These are phyloP conservation scores for Boechera divaricarpa DNA, from an alignment of 345 rosid species.

Conservation along the genomic window DNA sequence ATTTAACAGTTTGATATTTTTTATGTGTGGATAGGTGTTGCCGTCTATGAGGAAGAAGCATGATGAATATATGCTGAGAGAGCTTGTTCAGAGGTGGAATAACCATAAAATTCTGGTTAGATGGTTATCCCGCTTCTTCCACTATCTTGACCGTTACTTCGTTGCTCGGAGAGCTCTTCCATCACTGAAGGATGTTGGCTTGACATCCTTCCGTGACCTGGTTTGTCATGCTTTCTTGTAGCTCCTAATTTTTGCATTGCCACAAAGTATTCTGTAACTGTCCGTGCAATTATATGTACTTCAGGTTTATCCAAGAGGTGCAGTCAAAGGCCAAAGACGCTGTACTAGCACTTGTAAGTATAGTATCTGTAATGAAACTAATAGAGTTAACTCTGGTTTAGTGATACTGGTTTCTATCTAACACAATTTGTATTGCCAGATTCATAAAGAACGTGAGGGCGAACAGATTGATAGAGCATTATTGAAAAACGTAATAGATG, in stretches of 20 bases:
- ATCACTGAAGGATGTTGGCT: conserved; percentile 60
- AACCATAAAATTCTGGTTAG: conserved; percentile 72
- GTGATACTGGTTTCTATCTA: not conserved
- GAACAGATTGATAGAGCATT: conserved; percentile 72
- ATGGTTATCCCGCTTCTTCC: conserved; percentile 76
- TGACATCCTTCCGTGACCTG: conserved; percentile 62
- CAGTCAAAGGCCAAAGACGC: conserved; percentile 58
- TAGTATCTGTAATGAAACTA: not conserved
- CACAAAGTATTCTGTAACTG: not conserved
- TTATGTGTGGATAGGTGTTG: conserved; percentile 39
- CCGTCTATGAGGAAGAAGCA: conserved; percentile 64
- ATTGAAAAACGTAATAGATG: conserved; percentile 72
- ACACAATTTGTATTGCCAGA: conserved; percentile 21
- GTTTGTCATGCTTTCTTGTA: conserved; percentile 16
- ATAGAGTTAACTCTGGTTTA: not conserved
- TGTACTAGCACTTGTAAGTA: conserved; percentile 59
- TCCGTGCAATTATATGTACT: not conserved
- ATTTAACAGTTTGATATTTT: not conserved
- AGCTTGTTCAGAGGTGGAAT: conserved; percentile 71
- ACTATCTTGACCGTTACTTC: conserved; percentile 76
- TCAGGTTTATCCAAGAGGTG: conserved; percentile 63
- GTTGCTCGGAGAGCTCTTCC: conserved; percentile 53
- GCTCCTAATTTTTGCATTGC: not conserved
- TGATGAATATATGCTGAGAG: conserved; percentile 73
- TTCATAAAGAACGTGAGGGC: conserved; percentile 82